Conservation (phyloP, 2,329 filamentous ascomycete species). For the Fusarium pseudonygamai region DNA sequence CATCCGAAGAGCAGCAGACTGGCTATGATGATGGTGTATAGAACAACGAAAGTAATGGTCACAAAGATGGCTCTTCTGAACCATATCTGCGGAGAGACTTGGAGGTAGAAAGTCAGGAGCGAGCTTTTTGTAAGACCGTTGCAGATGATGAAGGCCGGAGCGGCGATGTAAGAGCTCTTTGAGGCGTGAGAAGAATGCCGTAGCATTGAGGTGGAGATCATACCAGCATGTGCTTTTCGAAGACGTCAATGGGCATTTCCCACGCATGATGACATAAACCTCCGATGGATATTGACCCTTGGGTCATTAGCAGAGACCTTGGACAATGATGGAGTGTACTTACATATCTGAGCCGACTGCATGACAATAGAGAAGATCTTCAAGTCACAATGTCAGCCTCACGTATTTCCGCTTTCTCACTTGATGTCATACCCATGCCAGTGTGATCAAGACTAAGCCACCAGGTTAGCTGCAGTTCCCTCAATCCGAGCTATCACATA, state of each 20-base stretch:
- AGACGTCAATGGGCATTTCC: slow-evolving; percentile 40
- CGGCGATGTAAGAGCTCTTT: slow-evolving; percentile 42
- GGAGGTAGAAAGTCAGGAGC: slow-evolving; percentile 48
- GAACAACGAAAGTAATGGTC: slow-evolving; percentile 41
- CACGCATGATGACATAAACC: slow-evolving; percentile 42
- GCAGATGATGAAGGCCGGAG: slow-evolving; percentile 46
- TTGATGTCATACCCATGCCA: slow-evolving; percentile 23
- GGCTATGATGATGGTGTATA: slow-evolving; percentile 42
- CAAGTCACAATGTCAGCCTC: background rate
- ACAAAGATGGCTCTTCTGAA: slow-evolving; percentile 43
- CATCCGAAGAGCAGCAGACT: slow-evolving; percentile 34
- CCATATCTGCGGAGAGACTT: slow-evolving; percentile 45
- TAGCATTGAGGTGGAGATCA: rapidly evolving
- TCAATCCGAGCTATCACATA: background rate
- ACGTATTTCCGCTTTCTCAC: rapidly evolving
- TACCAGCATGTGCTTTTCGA: slow-evolving; percentile 36
- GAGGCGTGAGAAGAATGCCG: rapidly evolving
- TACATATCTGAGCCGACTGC: slow-evolving; percentile 40
- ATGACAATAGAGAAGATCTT: slow-evolving; percentile 36
- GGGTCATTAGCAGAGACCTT: background rate
- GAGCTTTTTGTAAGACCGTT: slow-evolving; percentile 50
- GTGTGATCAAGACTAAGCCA: slow-evolving; percentile 3
- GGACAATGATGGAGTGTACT: rapidly evolving
- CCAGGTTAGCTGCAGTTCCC: background rate
- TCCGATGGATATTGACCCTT: slow-evolving; percentile 41